Evolutionary conservation across 306 rosid genomes (phyloP).

Genomic region (Herpetospermum pedunculosum): DNA sequence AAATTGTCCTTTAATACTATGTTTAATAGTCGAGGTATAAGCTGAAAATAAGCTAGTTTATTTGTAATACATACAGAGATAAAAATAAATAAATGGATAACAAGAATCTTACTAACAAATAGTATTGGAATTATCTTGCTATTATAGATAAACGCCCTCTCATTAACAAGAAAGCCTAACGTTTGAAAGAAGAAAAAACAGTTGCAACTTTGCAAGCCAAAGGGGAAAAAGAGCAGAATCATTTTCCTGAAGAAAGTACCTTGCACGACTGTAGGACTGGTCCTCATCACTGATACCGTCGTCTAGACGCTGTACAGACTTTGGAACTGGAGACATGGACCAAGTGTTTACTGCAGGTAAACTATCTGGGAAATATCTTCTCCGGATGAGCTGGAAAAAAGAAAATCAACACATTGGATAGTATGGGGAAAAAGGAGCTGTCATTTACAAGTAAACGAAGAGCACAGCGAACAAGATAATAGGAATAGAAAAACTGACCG

Average conservation of each 20-base stretch:
- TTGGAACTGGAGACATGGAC: conserved; percentile 56
- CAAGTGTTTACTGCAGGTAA: conserved; percentile 45
- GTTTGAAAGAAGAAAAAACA: neutral
- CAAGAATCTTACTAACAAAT: neutral
- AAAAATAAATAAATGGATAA: neutral
- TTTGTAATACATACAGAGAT: too few species aligned
- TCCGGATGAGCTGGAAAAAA: conserved; percentile 68
- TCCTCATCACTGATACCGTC: conserved; percentile 56
- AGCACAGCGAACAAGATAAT: neutral
- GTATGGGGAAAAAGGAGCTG: neutral
- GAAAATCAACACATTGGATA: neutral
- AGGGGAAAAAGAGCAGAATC: neutral
- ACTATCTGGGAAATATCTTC: conserved; percentile 88
- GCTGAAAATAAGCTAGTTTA: neutral
- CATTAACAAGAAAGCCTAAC: neutral
- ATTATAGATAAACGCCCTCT: neutral
- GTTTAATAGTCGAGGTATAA: neutral
- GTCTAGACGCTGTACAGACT: conserved; percentile 52
- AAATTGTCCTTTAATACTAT: neutral
- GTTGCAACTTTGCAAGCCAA: neutral
- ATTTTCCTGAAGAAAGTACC: conserved; percentile 29
- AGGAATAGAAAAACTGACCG: conserved; percentile 38
- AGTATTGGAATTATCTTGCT: neutral
- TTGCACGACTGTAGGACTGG: conserved; percentile 33
- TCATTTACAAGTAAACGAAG: neutral